These are phyloP conservation scores for Talaromyces pinophilus DNA, from an alignment of 2,329 filamentous ascomycete species.

Conservation along the genomic window DNA sequence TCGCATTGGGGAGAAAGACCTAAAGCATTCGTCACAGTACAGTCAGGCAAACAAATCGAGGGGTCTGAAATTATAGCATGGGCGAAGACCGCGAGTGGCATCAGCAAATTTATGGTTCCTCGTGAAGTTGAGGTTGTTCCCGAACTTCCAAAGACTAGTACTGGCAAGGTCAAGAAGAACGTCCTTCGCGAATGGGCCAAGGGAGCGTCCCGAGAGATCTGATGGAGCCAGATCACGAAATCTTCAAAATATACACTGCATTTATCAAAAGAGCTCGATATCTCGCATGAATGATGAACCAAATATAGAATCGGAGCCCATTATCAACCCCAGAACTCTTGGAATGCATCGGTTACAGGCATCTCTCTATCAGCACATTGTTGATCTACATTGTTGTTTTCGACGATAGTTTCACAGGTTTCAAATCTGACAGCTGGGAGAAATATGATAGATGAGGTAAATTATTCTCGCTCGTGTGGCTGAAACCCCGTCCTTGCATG, in stretches of 20 bases:
- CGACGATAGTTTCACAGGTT: neutral
- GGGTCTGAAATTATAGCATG: slow-evolving; percentile 77
- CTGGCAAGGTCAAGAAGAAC: slow-evolving; percentile 96
- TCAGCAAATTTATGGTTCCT: slow-evolving; percentile 87
- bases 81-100: slow-evolving; percentile 77
- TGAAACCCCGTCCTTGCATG: neutral
- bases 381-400: neutral
- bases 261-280: neutral
- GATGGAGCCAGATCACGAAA: neutral
- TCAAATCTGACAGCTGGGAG: neutral
- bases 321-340: neutral
- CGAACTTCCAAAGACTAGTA: slow-evolving; percentile 94
- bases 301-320: neutral
- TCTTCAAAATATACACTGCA: neutral
- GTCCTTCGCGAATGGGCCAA: slow-evolving; percentile 83
- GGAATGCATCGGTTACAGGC: neutral
- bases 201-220: slow-evolving; percentile 43
- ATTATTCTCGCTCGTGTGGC: neutral
- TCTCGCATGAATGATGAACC: neutral
- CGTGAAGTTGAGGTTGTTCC: slow-evolving; percentile 73
- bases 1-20: slow-evolving; percentile 95
- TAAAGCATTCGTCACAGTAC: slow-evolving; percentile 86
- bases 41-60: slow-evolving; percentile 61
- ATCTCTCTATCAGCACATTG: neutral
- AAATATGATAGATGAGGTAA: neutral